Percentiles rank a stretch among this genome's conserved stretches.
These are phyloP conservation scores for Apophysomyces trapeziformis DNA, from an alignment of 371 early-diverging fungal species.

Conservation along the genomic window DNA sequence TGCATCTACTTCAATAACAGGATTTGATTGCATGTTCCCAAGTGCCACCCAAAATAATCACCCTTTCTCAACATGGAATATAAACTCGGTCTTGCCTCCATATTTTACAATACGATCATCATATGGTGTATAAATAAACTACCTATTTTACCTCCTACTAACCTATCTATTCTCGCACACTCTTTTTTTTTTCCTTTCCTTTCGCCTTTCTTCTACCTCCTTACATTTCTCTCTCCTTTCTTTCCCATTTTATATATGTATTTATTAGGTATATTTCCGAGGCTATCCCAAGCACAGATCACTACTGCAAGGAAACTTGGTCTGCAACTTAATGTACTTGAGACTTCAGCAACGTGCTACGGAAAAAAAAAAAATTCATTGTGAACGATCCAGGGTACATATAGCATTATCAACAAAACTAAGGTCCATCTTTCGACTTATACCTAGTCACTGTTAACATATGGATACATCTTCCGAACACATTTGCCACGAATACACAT, in stretches of 20 bases:
- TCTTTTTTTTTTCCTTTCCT: neutral
- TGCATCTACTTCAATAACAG: neutral
- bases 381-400: too few species aligned
- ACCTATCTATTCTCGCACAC: neutral
- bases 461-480: too few species aligned
- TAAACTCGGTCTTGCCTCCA: neutral
- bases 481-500: too few species aligned
- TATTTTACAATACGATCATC: neutral
- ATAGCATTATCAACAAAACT: too few species aligned
- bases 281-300: constrained; percentile 1
- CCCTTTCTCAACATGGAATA: constrained; percentile 3
- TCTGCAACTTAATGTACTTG: too few species aligned
- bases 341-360: too few species aligned
- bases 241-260: neutral
- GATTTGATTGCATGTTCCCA: neutral
- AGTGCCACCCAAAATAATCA: constrained; percentile 7
- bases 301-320: neutral
- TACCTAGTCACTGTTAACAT: too few species aligned
- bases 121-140: neutral
- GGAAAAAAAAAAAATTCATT: too few species aligned
- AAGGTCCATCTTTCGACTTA: too few species aligned
- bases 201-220: neutral
- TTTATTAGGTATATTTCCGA: too few species aligned
- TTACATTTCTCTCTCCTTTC: neutral
- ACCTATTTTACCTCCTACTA: neutral